A percentile compares a stretch with the other conserved stretches of the same genome.
Conservation (phyloP, 176 grass and related monocot genomes). For the Panicum miliaceum region DNA sequence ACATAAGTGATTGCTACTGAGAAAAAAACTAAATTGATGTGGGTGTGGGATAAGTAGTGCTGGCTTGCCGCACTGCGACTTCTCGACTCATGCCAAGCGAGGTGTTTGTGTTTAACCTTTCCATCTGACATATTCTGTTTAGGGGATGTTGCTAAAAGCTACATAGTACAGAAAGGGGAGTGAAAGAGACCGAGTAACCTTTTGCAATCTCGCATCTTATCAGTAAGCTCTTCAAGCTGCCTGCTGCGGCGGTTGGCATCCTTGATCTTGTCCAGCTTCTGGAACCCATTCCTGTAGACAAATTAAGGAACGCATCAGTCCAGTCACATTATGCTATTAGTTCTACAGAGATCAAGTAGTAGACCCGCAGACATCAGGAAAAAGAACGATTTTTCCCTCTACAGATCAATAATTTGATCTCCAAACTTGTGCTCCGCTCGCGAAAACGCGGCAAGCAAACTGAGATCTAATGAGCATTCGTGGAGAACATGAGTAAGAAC, state of each 20-base stretch:
- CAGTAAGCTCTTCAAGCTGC: constrained; percentile 90
- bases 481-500: background rate
- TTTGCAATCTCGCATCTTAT: constrained; percentile 97
- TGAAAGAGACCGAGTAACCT: constrained; percentile 48
- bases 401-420: constrained; percentile 8
- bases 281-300: constrained; percentile 84
- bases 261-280: constrained; percentile 98
- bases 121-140: background rate
- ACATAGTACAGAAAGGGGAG: background rate
- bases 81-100: background rate
- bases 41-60: constrained; percentile 1
- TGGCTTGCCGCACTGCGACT: background rate
- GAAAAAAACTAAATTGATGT: background rate
- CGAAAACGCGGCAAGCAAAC: background rate
- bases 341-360: background rate
- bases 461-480: constrained; percentile 23
- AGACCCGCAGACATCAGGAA: background rate
- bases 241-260: constrained; percentile 81
- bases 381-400: background rate
- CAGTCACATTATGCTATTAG: background rate
- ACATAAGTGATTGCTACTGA: background rate
- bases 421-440: background rate
- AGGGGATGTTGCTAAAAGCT: background rate
- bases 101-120: background rate
- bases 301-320: background rate